Evolutionary conservation across 306 rosid species (phyloP).

Genomic region (Cicer bijugum): DNA sequence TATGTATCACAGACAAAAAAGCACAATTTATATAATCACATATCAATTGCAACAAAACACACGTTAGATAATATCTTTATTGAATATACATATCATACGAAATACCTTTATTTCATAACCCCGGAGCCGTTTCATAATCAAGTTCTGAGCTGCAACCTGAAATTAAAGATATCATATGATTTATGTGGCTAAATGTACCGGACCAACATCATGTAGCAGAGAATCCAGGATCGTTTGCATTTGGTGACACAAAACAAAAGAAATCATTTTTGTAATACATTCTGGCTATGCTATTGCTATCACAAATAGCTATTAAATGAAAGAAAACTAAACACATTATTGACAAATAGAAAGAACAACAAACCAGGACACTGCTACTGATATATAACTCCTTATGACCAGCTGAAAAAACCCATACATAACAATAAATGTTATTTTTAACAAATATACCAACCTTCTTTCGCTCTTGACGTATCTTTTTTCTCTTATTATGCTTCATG

Average conservation of each 20-base stretch:
- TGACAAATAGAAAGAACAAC: slow-evolving; percentile 17
- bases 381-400: slow-evolving; percentile 7
- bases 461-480: slow-evolving; percentile 95
- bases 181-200: slow-evolving; percentile 18
- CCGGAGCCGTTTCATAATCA: slow-evolving; percentile 82
- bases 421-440: neutral
- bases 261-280: slow-evolving; percentile 6
- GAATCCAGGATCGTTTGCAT: slow-evolving; percentile 29
- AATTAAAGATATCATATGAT: slow-evolving; percentile 36
- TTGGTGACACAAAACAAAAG: slow-evolving; percentile 4
- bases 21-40: neutral
- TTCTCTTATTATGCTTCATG: slow-evolving; percentile 93
- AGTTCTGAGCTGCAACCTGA: slow-evolving; percentile 80
- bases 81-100: neutral
- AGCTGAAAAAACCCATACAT: neutral
- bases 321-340: slow-evolving; percentile 8
- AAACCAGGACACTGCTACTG: neutral
- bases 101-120: slow-evolving; percentile 93
- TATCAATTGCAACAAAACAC: neutral
- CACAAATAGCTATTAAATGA: slow-evolving; percentile 3
- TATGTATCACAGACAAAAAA: neutral
- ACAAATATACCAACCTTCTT: slow-evolving; percentile 67
- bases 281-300: slow-evolving; percentile 13
- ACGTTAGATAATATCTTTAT: neutral
- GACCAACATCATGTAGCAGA: neutral